phyloP scores from a whole-genome alignment of 2,329 filamentous ascomycete genomes.

The Epichloe coenophiala region DNA sequence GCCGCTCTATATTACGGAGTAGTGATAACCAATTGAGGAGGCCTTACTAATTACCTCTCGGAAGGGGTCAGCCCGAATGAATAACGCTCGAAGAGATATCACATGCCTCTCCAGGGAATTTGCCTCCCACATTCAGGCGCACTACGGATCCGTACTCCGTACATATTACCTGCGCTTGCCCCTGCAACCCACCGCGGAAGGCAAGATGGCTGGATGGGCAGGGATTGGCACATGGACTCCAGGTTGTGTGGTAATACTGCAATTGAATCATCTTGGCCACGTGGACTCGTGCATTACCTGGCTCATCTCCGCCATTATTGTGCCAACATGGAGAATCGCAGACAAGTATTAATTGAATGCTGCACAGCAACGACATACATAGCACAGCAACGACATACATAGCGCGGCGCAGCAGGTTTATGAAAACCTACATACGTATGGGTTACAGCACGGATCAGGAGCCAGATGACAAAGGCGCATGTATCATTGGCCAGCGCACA shows the following conservation, averaged over 20 bases:
- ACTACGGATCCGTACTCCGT: no score
- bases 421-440: no score
- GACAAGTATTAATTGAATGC: no score
- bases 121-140: neutral
- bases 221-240: slow-evolving; percentile 50
- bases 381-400: neutral
- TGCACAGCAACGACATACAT: no score
- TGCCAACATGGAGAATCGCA: neutral
- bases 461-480: neutral
- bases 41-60: no score
- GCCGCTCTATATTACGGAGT: no score
- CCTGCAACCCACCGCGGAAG: neutral
- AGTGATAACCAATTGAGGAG: no score
- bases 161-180: neutral
- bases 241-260: slow-evolving; percentile 23
- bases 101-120: neutral
- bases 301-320: neutral
- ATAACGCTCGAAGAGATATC: neutral
- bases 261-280: neutral
- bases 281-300: slow-evolving; percentile 1
- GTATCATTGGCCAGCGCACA: neutral
- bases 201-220: neutral
- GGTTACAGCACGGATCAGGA: neutral
- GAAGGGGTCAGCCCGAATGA: no score
- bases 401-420: neutral